phyloP scores from a whole-genome alignment of 139 green algal genomes.

The Parachlorella kessleri region DNA sequence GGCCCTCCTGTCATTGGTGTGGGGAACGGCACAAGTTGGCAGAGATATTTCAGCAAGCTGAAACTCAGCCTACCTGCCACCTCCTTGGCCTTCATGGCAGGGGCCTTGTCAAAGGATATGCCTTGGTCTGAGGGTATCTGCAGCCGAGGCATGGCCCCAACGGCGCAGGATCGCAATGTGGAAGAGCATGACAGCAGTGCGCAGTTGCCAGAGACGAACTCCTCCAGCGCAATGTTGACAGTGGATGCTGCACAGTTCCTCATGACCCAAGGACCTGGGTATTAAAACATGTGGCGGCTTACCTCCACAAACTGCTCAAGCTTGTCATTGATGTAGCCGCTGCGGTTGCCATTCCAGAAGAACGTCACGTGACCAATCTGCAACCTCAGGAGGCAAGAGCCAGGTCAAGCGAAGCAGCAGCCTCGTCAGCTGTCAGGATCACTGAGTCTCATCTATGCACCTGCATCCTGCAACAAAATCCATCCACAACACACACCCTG shows the following conservation, averaged over 20 bases:
- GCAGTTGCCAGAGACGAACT: background rate
- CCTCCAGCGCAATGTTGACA: background rate
- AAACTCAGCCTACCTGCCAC: constrained; percentile 61
- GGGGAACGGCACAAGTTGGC: too few species aligned
- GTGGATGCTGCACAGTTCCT: too few species aligned
- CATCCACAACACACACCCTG: too few species aligned
- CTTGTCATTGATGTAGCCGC: constrained; percentile 84
- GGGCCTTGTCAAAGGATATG: constrained; percentile 90
- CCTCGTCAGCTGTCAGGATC: too few species aligned
- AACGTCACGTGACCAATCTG: constrained; percentile 74
- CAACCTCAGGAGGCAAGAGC: too few species aligned
- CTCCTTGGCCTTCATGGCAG: constrained; percentile 92
- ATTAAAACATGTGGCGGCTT: too few species aligned
- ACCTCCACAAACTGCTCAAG: constrained; percentile 88
- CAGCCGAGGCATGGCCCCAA: background rate
- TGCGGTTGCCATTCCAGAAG: constrained; percentile 98
- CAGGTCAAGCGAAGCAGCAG: too few species aligned
- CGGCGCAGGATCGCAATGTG: background rate
- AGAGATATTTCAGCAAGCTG: too few species aligned
- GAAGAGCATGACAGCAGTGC: background rate
- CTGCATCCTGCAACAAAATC: too few species aligned
- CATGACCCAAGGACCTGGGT: too few species aligned
- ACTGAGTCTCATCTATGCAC: too few species aligned
- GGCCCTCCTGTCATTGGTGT: too few species aligned
- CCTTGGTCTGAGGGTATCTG: constrained; percentile 85